These are phyloP conservation scores for Cymbopogon flexuosus DNA, from an alignment of 202 grass and related monocot species.

Conservation along the genomic window DNA sequence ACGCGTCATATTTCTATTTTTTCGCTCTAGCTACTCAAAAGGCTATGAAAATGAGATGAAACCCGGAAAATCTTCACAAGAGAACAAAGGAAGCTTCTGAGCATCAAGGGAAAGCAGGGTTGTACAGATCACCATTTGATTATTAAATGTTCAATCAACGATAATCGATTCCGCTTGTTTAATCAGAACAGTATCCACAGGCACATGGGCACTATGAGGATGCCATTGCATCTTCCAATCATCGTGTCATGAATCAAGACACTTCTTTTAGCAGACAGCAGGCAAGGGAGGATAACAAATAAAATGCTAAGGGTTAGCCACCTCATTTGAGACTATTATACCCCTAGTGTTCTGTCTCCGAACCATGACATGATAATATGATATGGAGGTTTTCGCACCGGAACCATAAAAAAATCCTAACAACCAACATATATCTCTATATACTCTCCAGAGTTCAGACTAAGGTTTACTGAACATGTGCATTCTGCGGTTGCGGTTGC, in stretches of 20 bases:
- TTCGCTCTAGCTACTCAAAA: background rate
- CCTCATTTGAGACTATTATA: constrained; percentile 25
- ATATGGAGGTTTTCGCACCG: constrained; percentile 13
- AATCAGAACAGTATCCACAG: constrained; percentile 34
- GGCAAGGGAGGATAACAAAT: constrained; percentile 30
- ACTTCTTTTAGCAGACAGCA: constrained; percentile 27
- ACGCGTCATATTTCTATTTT: background rate
- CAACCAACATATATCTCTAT: background rate
- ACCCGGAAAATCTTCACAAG: constrained; percentile 18
- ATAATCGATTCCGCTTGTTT: constrained; percentile 32
- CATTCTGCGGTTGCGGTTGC: constrained; percentile 3
- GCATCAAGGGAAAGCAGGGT: constrained; percentile 27
- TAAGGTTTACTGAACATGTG: constrained; percentile 34
- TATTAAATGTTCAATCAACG: constrained; percentile 35
- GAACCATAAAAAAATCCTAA: constrained; percentile 28
- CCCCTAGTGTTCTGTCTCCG: constrained; percentile 5
- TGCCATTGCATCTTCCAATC: constrained; percentile 35
- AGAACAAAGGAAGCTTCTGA: constrained; percentile 42
- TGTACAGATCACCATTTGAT: constrained; percentile 33
- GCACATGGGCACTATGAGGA: constrained; percentile 43
- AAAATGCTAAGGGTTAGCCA: constrained; percentile 25
- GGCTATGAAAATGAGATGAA: background rate
- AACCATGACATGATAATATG: background rate
- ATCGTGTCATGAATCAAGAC: constrained; percentile 29
- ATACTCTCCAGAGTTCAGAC: constrained; percentile 9